Conservation (phyloP, 2,329 filamentous ascomycete genomes). For the Gaeumannomyces sp. region DNA sequence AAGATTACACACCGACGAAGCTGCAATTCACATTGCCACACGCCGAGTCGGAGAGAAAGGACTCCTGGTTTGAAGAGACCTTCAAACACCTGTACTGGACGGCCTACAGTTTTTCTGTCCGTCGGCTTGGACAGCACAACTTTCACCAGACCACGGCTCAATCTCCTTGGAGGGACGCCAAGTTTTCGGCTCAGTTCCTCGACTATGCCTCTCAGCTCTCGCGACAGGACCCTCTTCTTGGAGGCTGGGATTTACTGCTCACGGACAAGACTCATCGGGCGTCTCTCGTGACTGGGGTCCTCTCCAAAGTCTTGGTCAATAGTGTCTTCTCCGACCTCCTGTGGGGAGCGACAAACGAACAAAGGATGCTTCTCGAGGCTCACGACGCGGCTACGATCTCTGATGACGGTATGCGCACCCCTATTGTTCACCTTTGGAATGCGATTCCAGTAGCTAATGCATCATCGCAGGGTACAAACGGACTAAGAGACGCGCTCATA, state of each 20-base stretch:
- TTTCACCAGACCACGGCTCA: not conserved
- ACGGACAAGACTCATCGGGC: constrained; percentile 22
- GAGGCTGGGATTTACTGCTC: constrained; percentile 30
- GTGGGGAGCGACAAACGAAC: constrained; percentile 29
- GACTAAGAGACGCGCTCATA: constrained; percentile 25
- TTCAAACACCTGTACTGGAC: constrained; percentile 23
- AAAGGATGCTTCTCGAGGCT: constrained; percentile 22
- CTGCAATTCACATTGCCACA: constrained; percentile 17
- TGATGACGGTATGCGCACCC: constrained; percentile 25
- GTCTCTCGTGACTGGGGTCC: constrained; percentile 29
- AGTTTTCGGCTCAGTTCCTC: constrained; percentile 26
- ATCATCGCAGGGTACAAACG: constrained; percentile 27
- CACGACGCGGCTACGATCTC: constrained; percentile 25
- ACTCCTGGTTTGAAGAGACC: constrained; percentile 22
- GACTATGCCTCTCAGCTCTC: constrained; percentile 27
- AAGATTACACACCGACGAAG: constrained; percentile 17
- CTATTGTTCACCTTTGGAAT: not conserved
- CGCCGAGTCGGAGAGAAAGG: constrained; percentile 14
- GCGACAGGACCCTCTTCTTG: constrained; percentile 26
- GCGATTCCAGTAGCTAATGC: not conserved
- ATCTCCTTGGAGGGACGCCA: constrained; percentile 18
- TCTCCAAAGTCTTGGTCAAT: constrained; percentile 32
- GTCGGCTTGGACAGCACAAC: constrained; percentile 23
- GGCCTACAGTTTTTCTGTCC: constrained; percentile 18
- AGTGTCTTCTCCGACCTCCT: constrained; percentile 32